Percentiles rank a stretch among this genome's conserved stretches.
These are phyloP conservation scores for Leccinum disarticulatum DNA, from an alignment of 768 basidiomycete genomes.

Conservation along the genomic window DNA sequence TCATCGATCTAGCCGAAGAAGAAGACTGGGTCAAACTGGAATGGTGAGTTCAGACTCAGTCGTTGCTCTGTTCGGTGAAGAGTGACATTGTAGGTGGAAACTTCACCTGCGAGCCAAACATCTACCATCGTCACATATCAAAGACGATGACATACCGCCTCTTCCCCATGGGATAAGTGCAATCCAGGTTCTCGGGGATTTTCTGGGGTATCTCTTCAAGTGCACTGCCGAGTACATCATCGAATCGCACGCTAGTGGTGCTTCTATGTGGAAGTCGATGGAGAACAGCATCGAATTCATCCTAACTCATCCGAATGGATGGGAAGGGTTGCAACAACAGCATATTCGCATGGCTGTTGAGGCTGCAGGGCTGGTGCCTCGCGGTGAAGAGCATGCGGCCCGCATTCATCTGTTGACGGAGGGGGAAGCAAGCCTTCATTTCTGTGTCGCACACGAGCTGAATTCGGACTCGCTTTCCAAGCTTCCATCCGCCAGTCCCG, in stretches of 20 bases:
- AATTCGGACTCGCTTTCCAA: constrained; percentile 29
- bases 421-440: constrained; percentile 29
- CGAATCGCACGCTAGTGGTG: constrained; percentile 29
- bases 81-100: constrained; percentile 27
- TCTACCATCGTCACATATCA: constrained; percentile 23
- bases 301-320: constrained; percentile 33
- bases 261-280: constrained; percentile 25
- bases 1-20: constrained; percentile 40
- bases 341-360: constrained; percentile 29
- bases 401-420: constrained; percentile 29
- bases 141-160: constrained; percentile 20
- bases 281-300: constrained; percentile 23
- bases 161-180: constrained; percentile 25
- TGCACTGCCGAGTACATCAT: constrained; percentile 25
- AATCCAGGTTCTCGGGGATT: constrained; percentile 25
- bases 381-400: constrained; percentile 5
- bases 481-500: constrained; percentile 1
- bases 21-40: constrained; percentile 38
- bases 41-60: constrained; percentile 29
- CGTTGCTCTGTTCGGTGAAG: background rate
- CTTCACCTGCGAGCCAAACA: constrained; percentile 36
- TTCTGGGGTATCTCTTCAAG: constrained; percentile 27
- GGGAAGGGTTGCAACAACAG: constrained; percentile 32
- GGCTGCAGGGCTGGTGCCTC: constrained; percentile 24
- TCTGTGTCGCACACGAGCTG: constrained; percentile 44